Conservation (phyloP, 805 yeast genomes). For the Wickerhamomyces ciferrii region DNA sequence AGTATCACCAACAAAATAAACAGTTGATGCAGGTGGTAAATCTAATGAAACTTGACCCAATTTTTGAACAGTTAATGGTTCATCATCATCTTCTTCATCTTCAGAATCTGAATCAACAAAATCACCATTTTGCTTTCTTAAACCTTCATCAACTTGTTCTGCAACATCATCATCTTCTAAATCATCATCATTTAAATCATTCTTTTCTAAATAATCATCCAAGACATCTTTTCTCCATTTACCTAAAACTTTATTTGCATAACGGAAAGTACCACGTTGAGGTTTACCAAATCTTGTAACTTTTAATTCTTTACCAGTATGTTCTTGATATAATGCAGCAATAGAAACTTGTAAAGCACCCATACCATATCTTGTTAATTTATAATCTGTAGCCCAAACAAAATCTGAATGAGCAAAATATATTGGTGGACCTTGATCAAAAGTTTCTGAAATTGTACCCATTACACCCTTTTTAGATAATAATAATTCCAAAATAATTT, state of each 20-base stretch:
- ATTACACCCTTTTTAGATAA: conserved; percentile 73
- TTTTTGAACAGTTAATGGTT: conserved; percentile 40
- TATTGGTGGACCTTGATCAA: conserved; percentile 73
- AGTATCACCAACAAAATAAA: conserved; percentile 85
- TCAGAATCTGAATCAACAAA: not conserved
- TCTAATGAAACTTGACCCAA: conserved; percentile 41
- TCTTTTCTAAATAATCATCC: conserved; percentile 64
- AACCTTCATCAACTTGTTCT: conserved; percentile 9
- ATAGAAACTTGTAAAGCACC: conserved; percentile 89
- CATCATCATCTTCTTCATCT: conserved; percentile 25
- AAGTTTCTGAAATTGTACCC: conserved; percentile 74
- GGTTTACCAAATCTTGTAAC: conserved; percentile 89
- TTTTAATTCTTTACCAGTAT: conserved; percentile 74
- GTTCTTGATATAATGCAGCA: conserved; percentile 79
- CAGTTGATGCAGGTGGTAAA: conserved; percentile 80
- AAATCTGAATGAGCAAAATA: conserved; percentile 91
- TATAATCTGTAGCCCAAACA: conserved; percentile 89
- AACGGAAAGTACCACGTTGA: conserved; percentile 79
- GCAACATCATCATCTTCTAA: conserved; percentile 26
- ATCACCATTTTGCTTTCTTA: conserved; percentile 29
- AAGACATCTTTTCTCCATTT: conserved; percentile 76
- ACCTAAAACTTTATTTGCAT: conserved; percentile 71
- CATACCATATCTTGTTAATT: conserved; percentile 83
- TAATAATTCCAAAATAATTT: conserved; percentile 76
- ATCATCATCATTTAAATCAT: conserved; percentile 13